Evolutionary conservation across 768 basidiomycete species (phyloP), one percentile per base, ranked within the genome.

Genomic region (Dacryopinax spathularia): DNA sequence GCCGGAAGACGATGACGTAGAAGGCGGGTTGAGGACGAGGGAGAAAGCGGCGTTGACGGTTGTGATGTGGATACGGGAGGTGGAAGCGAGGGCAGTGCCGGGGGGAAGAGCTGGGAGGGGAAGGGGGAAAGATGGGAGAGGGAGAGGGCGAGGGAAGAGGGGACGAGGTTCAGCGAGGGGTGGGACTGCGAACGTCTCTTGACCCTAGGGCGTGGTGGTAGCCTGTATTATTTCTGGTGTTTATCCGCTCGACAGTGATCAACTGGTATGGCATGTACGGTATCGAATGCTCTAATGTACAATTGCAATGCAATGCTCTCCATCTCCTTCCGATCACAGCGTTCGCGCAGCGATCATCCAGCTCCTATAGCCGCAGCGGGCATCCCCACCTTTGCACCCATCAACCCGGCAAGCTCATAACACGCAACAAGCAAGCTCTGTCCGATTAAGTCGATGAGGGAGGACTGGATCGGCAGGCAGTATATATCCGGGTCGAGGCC

Each of bases 381-480:
- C 10, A 6, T 56, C 5, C 13, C 48, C 5, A 77, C 72, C 34
- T 73, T 68, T 27, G 72, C 68, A 1, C 80, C 81, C 1, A 80
- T 34, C 15, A 69, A 68, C 1, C 82, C 80, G 2, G 86, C 85
- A 31, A 89, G 74, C 72, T 84, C 81, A 68, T 88, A 90, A 71
- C 87, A 88, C 0, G 82, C 69, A 1, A 91, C 90, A 7, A 97
- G 81, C 9, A 95, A 76, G 25, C 87, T 71, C 72, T 94, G 88
- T 16, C 91, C 90, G 33, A 88, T 74, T 60, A 95, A 82, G 72
- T 94, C 91, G 80, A 93, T 86, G 41, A 91, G 71, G 0, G 92
- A 89, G 13, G 89, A 91, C 67, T 95, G 92, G 33, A 95, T 82
- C 9, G 93, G 93, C n/a, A 97, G 76, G 1, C 91, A 91, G 72